phyloP scores from a whole-genome alignment of 176 grass and related monocot species.

The Rhynchospora tenuis region DNA sequence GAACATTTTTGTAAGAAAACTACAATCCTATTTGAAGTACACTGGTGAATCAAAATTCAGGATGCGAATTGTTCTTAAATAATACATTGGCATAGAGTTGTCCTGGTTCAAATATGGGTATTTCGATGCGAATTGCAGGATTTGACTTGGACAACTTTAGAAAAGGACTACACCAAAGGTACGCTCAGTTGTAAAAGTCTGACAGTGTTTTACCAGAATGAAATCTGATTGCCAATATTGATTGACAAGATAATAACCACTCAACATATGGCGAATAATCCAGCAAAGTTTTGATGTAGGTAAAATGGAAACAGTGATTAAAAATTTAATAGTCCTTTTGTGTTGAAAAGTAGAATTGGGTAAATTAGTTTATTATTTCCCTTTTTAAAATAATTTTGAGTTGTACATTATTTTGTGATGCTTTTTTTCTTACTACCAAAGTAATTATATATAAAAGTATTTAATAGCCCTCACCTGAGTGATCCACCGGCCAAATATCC shows the following conservation, averaged over 20 bases:
- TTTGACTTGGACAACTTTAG: background rate
- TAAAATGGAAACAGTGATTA: too few species aligned
- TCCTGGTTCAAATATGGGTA: background rate
- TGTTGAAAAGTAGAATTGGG: background rate
- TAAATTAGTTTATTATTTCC: background rate
- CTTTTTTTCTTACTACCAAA: background rate
- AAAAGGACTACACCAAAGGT: background rate
- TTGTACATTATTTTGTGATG: background rate
- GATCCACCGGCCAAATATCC: conserved; percentile 27
- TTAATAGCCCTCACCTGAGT: background rate
- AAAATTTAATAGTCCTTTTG: background rate
- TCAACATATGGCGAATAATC: background rate
- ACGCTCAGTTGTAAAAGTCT: background rate
- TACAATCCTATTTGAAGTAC: background rate
- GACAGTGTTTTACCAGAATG: background rate
- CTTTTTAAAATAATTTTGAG: background rate
- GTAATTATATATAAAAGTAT: background rate
- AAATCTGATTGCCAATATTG: background rate
- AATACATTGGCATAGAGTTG: background rate
- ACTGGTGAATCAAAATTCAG: background rate
- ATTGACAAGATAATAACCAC: background rate
- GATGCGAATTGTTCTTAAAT: background rate
- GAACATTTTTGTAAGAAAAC: background rate
- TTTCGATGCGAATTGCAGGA: background rate
- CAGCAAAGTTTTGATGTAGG: background rate